Conservation (phyloP, 441 rosid genomes). For the California macrophylla region DNA sequence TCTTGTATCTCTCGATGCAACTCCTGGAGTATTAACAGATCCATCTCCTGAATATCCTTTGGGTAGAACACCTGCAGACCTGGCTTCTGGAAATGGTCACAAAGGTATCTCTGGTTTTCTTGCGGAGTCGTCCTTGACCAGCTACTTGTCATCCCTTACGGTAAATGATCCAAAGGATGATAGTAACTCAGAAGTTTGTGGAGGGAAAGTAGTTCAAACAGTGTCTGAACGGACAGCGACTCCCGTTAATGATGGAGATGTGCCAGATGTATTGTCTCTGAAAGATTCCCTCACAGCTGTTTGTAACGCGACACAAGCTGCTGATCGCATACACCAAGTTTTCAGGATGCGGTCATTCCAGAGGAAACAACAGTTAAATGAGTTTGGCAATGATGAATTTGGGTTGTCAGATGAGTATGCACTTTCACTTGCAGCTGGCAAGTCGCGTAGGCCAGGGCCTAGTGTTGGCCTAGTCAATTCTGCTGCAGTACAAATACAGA, state of each 20-base stretch:
- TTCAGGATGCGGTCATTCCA: conserved; percentile 85
- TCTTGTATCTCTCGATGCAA: conserved; percentile 67
- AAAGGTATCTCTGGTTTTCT: conserved; percentile 91
- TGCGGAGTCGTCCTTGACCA: conserved; percentile 56
- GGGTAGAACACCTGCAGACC: conserved; percentile 74
- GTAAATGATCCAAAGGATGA: conserved; percentile 36
- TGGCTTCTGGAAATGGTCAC: conserved; percentile 72
- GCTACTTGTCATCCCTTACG: conserved; percentile 44
- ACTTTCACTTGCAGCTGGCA: conserved; percentile 51
- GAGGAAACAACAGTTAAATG: conserved; percentile 48
- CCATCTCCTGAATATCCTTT: conserved; percentile 59
- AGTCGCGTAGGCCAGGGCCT: conserved; percentile 40
- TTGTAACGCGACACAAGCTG: conserved; percentile 71
- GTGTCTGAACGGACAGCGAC: conserved; percentile 34
- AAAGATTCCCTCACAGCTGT: conserved; percentile 75
- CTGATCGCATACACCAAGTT: conserved; percentile 72
- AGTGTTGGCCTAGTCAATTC: conserved; percentile 49
- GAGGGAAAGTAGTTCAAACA: conserved; percentile 34
- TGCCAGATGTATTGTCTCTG: conserved; percentile 39
- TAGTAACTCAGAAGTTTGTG: conserved; percentile 20
- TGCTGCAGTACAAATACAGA: conserved; percentile 73
- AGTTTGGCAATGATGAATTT: conserved; percentile 36
- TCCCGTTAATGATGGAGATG: conserved; percentile 35
- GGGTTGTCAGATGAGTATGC: conserved; percentile 55
- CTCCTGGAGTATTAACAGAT: conserved; percentile 70